Conservation (phyloP, 2,329 filamentous ascomycete species). For the Trichophyton simii region DNA sequence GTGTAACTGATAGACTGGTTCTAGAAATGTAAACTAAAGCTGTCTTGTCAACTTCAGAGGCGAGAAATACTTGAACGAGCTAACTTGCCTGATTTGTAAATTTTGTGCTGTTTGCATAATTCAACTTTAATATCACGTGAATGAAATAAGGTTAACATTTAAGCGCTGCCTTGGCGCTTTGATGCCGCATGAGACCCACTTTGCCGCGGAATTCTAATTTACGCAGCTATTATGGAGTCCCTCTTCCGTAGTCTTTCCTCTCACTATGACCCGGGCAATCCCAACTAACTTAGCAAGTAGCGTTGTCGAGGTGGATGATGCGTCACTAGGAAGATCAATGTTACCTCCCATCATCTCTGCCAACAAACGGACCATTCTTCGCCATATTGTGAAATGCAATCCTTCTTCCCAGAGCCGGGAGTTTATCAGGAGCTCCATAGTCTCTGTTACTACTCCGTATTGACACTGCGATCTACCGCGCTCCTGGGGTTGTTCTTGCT, state of each 20-base stretch:
- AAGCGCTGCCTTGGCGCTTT: too few species aligned
- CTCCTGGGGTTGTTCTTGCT: constrained; percentile 27
- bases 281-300: background rate
- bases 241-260: too few species aligned
- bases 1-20: background rate
- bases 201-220: background rate
- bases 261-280: too few species aligned
- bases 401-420: constrained; percentile 19
- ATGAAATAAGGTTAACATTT: too few species aligned
- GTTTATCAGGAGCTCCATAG: constrained; percentile 22
- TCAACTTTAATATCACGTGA: too few species aligned
- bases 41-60: background rate
- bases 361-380: background rate
- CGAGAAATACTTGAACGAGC: background rate
- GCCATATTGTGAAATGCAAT: constrained; percentile 6
- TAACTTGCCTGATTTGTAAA: constrained; percentile 19
- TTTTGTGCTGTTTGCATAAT: too few species aligned
- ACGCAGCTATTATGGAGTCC: too few species aligned
- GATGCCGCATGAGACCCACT: background rate
- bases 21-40: background rate
- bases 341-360: background rate
- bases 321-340: background rate
- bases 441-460: constrained; percentile 20
- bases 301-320: background rate
- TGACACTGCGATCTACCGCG: constrained; percentile 18